A percentile compares a stretch with the other conserved stretches of the same genome.
These are phyloP conservation scores for Anastatica hierochuntica DNA, from an alignment of 345 rosid species.

Conservation along the genomic window DNA sequence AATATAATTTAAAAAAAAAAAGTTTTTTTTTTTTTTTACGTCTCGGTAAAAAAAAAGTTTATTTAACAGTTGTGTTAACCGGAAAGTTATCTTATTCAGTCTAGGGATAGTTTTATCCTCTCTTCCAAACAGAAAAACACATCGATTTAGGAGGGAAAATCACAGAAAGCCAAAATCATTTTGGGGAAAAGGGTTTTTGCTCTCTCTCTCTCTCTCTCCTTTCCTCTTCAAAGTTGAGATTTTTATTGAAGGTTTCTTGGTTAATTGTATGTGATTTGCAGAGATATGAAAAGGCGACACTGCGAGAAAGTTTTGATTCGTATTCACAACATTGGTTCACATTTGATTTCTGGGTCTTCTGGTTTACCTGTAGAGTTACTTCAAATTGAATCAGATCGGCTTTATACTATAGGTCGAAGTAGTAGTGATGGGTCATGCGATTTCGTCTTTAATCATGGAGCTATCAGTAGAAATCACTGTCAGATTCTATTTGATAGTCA, in stretches of 20 bases:
- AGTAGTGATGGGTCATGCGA: slow-evolving; percentile 27
- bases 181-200: slow-evolving; percentile 13
- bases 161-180: neutral
- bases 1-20: neutral
- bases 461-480: slow-evolving; percentile 66
- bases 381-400: slow-evolving; percentile 39
- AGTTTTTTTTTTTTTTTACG: too few species aligned
- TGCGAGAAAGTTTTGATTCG: slow-evolving; percentile 35
- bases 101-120: neutral
- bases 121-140: slow-evolving; percentile 11
- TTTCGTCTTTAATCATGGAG: slow-evolving; percentile 32
- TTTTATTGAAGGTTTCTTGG: neutral
- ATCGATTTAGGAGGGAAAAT: slow-evolving; percentile 32
- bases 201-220: slow-evolving; percentile 5
- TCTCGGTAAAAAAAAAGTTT: neutral
- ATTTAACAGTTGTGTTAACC: neutral
- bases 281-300: slow-evolving; percentile 22
- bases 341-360: slow-evolving; percentile 39
- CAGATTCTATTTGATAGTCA: slow-evolving; percentile 51
- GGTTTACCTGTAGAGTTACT: slow-evolving; percentile 33
- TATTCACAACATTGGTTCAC: slow-evolving; percentile 36
- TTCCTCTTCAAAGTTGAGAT: neutral
- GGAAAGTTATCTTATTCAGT: neutral
- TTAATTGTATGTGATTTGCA: neutral
- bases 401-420: slow-evolving; percentile 54